A percentile compares a stretch with the other conserved stretches of the same genome.
Conservation (phyloP, 2,329 filamentous ascomycete species). For the Ploettnerulaceae sp. region DNA sequence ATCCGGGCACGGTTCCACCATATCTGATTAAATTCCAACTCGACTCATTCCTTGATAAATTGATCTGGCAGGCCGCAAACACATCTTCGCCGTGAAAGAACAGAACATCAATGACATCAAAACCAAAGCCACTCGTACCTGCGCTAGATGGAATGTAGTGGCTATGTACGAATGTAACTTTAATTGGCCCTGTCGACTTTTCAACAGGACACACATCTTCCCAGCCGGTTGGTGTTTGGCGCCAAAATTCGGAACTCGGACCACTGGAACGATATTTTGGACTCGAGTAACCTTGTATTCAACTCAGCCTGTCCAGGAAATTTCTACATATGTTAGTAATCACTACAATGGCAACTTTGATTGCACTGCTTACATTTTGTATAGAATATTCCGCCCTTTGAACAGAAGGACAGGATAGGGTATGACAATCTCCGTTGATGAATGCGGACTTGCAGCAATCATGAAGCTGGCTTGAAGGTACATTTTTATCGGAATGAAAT, state of each 20-base stretch:
- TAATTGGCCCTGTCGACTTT: neutral
- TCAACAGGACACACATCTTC: slow-evolving; percentile 2
- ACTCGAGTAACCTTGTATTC: slow-evolving; percentile 1
- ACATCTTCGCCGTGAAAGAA: slow-evolving; percentile 2
- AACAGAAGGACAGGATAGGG: too few species aligned
- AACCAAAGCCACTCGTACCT: neutral
- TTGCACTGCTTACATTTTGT: too few species aligned
- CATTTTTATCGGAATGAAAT: too few species aligned
- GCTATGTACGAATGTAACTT: neutral
- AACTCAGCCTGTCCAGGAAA: slow-evolving; percentile 3
- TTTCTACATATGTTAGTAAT: too few species aligned
- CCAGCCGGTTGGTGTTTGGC: slow-evolving; percentile 4
- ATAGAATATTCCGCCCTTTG: too few species aligned
- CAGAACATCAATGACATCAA: neutral
- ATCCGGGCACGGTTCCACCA: slow-evolving; percentile 6
- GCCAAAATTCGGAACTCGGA: neutral
- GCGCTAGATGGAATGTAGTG: neutral
- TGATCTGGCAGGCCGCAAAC: slow-evolving; percentile 6
- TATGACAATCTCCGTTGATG: too few species aligned
- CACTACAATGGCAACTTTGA: too few species aligned
- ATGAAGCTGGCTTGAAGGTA: too few species aligned
- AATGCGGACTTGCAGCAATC: too few species aligned
- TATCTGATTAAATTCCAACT: neutral
- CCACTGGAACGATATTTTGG: neutral
- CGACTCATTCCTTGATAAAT: neutral